Evolutionary conservation across 306 rosid genomes (phyloP).

Genomic region (Phaseolus lunatus): DNA sequence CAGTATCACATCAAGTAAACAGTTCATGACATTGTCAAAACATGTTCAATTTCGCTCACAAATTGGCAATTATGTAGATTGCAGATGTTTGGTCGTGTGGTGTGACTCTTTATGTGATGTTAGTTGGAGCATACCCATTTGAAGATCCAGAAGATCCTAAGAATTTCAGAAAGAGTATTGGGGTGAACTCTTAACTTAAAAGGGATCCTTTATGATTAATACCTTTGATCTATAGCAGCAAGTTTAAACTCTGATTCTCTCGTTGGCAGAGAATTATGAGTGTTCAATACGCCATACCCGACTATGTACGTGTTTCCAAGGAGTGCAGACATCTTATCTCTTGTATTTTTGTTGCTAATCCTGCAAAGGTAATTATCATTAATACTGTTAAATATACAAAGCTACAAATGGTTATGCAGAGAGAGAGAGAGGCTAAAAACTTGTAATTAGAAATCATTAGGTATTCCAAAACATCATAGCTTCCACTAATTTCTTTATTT

Average conservation of each 20-base stretch:
- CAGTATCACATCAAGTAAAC: not conserved
- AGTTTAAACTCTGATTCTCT: slow-evolving; percentile 35
- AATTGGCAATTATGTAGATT: slow-evolving; percentile 58
- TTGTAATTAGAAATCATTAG: no score
- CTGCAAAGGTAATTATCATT: slow-evolving; percentile 61
- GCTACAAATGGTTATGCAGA: not conserved
- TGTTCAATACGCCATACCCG: slow-evolving; percentile 84
- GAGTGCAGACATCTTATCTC: slow-evolving; percentile 80
- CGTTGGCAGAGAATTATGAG: slow-evolving; percentile 80
- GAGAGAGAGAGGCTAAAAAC: no score
- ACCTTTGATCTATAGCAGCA: slow-evolving; percentile 13
- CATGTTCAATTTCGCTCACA: slow-evolving; percentile 37
- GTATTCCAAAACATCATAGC: no score
- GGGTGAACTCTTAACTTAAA: slow-evolving; percentile 55
- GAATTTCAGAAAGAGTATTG: slow-evolving; percentile 69
- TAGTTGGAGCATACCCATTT: slow-evolving; percentile 95
- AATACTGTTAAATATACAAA: not conserved
- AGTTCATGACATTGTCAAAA: not conserved
- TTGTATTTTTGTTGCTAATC: slow-evolving; percentile 79
- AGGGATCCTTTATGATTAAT: slow-evolving; percentile 18
- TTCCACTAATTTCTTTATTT: no score
- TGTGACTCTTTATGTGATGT: slow-evolving; percentile 87
- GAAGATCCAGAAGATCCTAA: slow-evolving; percentile 90
- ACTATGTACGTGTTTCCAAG: slow-evolving; percentile 70
- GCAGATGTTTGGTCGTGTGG: slow-evolving; percentile 99